Evolutionary conservation across 164 flowering plant species (phyloP).

Genomic region (Vitis amurensis): DNA sequence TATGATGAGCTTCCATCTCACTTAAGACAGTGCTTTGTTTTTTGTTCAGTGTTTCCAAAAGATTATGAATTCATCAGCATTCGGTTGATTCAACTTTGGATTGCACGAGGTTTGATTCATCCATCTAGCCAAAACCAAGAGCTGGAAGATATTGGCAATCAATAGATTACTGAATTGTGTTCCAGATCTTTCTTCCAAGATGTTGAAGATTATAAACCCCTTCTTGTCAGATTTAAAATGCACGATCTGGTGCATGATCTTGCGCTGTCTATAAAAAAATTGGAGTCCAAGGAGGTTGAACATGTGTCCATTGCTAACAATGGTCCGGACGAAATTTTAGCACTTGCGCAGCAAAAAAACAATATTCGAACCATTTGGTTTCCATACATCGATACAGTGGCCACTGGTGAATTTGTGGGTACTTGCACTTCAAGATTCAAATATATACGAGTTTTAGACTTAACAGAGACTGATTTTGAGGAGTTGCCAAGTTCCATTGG

Average conservation of each 20-base stretch:
- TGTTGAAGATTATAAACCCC: neutral
- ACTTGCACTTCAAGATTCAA: neutral
- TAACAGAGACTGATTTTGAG: neutral
- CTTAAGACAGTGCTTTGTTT: constrained; percentile 26
- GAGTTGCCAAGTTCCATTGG: constrained; percentile 19
- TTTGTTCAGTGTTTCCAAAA: constrained; percentile 22
- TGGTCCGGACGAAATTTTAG: too few relatives aligned
- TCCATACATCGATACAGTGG: neutral
- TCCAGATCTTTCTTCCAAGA: constrained; percentile 24
- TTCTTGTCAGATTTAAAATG: constrained; percentile 15
- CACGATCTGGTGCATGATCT: constrained; percentile 26
- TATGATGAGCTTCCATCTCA: too few relatives aligned
- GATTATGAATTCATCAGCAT: constrained; percentile 2
- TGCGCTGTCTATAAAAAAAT: neutral
- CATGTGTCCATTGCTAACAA: too few relatives aligned
- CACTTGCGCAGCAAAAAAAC: neutral
- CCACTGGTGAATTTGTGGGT: neutral
- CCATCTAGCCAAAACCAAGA: neutral
- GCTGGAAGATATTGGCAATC: constrained; percentile 19
- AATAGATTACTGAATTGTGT: constrained; percentile 13
- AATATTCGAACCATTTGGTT: neutral
- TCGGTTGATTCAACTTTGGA: constrained; percentile 20
- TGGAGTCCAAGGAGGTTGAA: too few relatives aligned
- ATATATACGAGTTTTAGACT: constrained; percentile 6
- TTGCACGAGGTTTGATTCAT: constrained; percentile 20